These are phyloP conservation scores for Tetrastigma voinierianum DNA, from an alignment of 164 flowering plant species.

Conservation along the genomic window DNA sequence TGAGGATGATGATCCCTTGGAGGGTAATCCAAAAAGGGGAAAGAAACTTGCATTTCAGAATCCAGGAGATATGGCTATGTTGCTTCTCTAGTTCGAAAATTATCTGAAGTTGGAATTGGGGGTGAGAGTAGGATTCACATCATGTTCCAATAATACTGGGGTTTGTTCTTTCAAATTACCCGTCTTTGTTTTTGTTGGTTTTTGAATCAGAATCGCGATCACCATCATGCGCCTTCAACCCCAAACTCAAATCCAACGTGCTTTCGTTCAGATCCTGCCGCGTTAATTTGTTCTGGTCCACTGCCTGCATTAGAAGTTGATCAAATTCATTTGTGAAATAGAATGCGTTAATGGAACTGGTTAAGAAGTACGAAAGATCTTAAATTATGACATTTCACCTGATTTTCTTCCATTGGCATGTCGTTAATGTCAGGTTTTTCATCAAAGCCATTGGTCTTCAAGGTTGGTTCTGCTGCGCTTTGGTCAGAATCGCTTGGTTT, in stretches of 20 bases:
- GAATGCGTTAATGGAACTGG: background rate
- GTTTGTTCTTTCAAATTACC: constrained; percentile 18
- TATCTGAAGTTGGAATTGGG: background rate
- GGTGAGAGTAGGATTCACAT: constrained; percentile 1
- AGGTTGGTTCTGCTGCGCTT: constrained; percentile 23
- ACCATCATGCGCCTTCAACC: constrained; percentile 46
- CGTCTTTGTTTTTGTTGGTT: constrained; percentile 23
- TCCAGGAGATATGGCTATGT: background rate
- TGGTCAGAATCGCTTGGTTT: constrained; percentile 36
- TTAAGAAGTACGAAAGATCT: background rate
- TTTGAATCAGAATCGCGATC: constrained; percentile 32
- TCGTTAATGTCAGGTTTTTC: constrained; percentile 85
- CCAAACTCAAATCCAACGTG: constrained; percentile 70
- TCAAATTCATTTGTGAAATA: background rate
- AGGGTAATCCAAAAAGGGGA: background rate
- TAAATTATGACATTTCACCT: constrained; percentile 34
- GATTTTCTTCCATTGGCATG: constrained; percentile 65
- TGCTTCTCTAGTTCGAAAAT: background rate
- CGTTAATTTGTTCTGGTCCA: constrained; percentile 33
- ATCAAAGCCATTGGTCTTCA: constrained; percentile 39
- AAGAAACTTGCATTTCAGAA: constrained; percentile 10
- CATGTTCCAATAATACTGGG: constrained; percentile 11
- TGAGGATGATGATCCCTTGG: background rate
- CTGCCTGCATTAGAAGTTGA: constrained; percentile 26
- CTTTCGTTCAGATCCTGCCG: constrained; percentile 72